Percentiles rank a stretch among this genome's conserved stretches.
Conservation (phyloP, 192 early-diverging fungal genomes). For the Spizellomyces sp. region DNA sequence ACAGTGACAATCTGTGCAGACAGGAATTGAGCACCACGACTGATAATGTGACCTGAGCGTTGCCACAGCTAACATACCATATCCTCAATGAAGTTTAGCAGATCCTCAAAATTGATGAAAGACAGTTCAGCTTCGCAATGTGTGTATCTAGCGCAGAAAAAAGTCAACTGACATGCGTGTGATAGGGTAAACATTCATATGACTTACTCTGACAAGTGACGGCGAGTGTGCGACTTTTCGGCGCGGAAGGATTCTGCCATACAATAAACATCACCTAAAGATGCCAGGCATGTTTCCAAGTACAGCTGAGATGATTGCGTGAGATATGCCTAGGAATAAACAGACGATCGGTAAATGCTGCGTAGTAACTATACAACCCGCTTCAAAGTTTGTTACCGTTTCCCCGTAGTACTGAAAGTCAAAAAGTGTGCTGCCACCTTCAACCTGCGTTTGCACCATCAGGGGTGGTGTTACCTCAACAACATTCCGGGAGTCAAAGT, state of each 20-base stretch:
- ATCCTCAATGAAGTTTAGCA: constrained; percentile 84
- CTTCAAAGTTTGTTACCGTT: constrained; percentile 43
- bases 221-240: constrained; percentile 94
- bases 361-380: not conserved
- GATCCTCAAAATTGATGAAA: constrained; percentile 91
- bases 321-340: constrained; percentile 75
- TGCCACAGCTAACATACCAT: constrained; percentile 58
- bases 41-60: constrained; percentile 36
- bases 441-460: constrained; percentile 99
- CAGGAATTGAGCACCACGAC: constrained; percentile 20
- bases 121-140: constrained; percentile 97
- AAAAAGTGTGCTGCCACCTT: constrained; percentile 96
- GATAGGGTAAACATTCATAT: not conserved
- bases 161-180: not conserved
- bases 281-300: constrained; percentile 92
- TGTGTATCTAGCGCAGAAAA: constrained; percentile 41
- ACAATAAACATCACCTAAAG: constrained; percentile 95
- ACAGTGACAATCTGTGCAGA: constrained; percentile 37
- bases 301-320: constrained; percentile 99
- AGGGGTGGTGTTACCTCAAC: constrained; percentile 95
- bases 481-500: constrained; percentile 79
- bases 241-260: constrained; percentile 97
- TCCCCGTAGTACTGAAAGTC: constrained; percentile 96
- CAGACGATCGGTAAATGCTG: not conserved
- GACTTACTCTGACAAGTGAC: constrained; percentile 83